Evolutionary conservation across 805 yeast genomes (phyloP).

Genomic region (Vanderwaltozyma yarrowii): DNA sequence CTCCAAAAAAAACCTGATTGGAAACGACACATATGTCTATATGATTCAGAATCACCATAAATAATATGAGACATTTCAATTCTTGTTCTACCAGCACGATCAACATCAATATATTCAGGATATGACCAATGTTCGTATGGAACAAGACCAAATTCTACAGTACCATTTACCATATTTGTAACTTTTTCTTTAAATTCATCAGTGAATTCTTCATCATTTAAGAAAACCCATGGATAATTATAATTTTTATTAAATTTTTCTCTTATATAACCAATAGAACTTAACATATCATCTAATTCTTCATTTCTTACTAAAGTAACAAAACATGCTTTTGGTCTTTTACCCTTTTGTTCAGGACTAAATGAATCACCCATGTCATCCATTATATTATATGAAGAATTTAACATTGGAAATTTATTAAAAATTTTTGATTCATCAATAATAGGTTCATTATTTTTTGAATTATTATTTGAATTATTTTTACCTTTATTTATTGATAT

Average conservation of each 20-base stretch:
- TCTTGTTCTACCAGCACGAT: slow-evolving; percentile 55
- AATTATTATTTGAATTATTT: neutral
- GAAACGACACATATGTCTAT: slow-evolving; percentile 85
- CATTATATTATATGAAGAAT: slow-evolving; percentile 2
- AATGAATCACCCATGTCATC: slow-evolving; percentile 2
- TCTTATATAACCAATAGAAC: slow-evolving; percentile 61
- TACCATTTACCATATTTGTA: slow-evolving; percentile 40
- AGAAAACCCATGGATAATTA: slow-evolving; percentile 87
- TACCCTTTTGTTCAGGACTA: slow-evolving; percentile 8
- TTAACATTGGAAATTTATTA: neutral
- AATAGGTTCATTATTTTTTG: neutral
- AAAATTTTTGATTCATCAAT: neutral
- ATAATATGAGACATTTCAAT: slow-evolving; percentile 43
- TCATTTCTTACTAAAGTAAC: slow-evolving; percentile 60
- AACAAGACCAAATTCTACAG: slow-evolving; percentile 61
- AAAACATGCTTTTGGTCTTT: slow-evolving; percentile 26
- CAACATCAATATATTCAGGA: slow-evolving; percentile 70
- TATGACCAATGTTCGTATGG: slow-evolving; percentile 81
- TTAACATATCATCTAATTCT: slow-evolving; percentile 48
- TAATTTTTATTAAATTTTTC: slow-evolving; percentile 67
- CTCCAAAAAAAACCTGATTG: slow-evolving; percentile 78
- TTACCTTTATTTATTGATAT: neutral
- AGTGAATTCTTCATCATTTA: slow-evolving; percentile 69
- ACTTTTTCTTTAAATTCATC: slow-evolving; percentile 57
- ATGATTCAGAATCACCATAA: slow-evolving; percentile 65